Evolutionary conservation across 1,284 basidiomycete genomes (phyloP).

Genomic region (Ceratobasidium sp.): DNA sequence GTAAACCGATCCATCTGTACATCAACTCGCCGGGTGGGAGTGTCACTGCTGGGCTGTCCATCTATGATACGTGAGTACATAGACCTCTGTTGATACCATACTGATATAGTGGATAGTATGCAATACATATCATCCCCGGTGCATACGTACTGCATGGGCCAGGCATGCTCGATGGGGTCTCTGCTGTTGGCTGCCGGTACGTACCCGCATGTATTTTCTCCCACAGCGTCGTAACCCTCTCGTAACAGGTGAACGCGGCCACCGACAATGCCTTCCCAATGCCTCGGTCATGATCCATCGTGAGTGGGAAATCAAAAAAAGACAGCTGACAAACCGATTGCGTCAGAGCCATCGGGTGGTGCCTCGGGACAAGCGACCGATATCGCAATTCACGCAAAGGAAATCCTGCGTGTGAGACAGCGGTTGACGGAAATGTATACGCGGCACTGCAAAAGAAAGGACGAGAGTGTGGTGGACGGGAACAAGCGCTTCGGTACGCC

Average conservation of each 20-base stretch:
- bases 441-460: slow-evolving; percentile 56
- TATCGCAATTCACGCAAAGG: slow-evolving; percentile 92
- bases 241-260: slow-evolving; percentile 74
- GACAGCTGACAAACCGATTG: neutral
- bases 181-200: slow-evolving; percentile 83
- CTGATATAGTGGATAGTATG: slow-evolving; percentile 73
- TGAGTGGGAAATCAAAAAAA: slow-evolving; percentile 59
- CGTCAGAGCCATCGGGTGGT: slow-evolving; percentile 89
- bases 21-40: slow-evolving; percentile 95
- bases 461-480: slow-evolving; percentile 72
- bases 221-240: neutral
- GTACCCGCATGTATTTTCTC: slow-evolving; percentile 36
- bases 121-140: slow-evolving; percentile 93
- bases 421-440: slow-evolving; percentile 83
- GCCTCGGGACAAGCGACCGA: slow-evolving; percentile 93
- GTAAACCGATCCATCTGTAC: slow-evolving; percentile 91
- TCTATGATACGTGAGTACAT: slow-evolving; percentile 86
- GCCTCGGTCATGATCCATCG: slow-evolving; percentile 97
- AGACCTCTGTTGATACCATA: neutral
- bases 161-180: slow-evolving; percentile 94
- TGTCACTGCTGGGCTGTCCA: slow-evolving; percentile 92
- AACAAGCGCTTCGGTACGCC: slow-evolving; percentile 79
- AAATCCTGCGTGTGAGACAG: slow-evolving; percentile 88
- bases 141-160: slow-evolving; percentile 93
- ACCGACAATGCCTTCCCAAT: slow-evolving; percentile 88